Base-by-base conservation (phyloP, 2,329 filamentous ascomycete genomes). In the Claviceps africana region DNA sequence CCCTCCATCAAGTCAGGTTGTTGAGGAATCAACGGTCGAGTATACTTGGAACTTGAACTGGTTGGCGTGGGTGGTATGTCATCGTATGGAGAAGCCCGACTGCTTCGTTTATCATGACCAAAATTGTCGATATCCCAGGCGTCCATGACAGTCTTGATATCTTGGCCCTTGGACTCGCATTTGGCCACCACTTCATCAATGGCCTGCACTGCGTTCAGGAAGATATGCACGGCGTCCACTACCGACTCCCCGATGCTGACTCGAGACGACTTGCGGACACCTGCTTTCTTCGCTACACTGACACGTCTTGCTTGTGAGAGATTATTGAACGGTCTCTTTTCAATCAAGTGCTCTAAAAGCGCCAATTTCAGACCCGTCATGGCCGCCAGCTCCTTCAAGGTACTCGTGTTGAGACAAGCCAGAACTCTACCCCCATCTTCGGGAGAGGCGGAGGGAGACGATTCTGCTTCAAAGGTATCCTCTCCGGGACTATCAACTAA, bases 321-420 rank as follows among this genome's bases (percentile, higher is more conserved):
- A 45, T 70, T 75, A 4, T 64, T 65, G 64, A 95, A 97, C 0
- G 91, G 91, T 10, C 88, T 82, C 55, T 86, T 77, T 1, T 79
- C 77, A 11, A 95, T 70, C 52, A 97, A 76, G 15, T 80, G 68
- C 44, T 83, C 75, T 1, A 90, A 82, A 47, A 83, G 75, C 6
- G 82, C 79, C 57, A 85, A 77, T 37, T 85, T 83, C 54, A 86
- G 81, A 33, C 82, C 83, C 0, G 88, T 88, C 55, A 96, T 83
- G 58, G 95, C 90, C 1, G 85, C 80, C 43, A 98, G 77, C 53
- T 91, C 87, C 37, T 83, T 78, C 10, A 80, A 71, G 5, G 81
- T 80, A 64, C 87, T 93, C 0, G 75, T 81, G 62, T 97, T 97
- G 66, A 98, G 82, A 61, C 89, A 94, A 8, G 82, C 76, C 30